phyloP scores from a whole-genome alignment of 2,329 filamentous ascomycete genomes.

The Cercospora zeina region DNA sequence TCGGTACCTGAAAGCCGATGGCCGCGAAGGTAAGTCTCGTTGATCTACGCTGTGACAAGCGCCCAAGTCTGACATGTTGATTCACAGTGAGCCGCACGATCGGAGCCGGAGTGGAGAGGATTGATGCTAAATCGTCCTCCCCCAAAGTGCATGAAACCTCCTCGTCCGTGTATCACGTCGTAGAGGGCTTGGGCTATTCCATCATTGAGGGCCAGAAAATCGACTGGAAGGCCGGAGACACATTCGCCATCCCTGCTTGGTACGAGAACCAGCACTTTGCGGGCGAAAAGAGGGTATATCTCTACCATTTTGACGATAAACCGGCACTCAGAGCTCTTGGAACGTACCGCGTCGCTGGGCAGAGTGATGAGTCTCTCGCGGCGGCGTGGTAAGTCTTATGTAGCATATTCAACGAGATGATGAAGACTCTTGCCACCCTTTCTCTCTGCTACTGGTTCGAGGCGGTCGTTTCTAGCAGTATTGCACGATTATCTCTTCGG shows the following conservation, averaged over 20 bases:
- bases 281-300: not conserved
- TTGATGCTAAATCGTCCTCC: not conserved
- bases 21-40: not conserved
- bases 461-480: no score
- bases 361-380: not conserved
- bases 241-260: conserved; percentile 58
- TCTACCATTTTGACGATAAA: not conserved
- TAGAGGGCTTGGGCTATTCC: conserved; percentile 50
- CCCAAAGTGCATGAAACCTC: conserved; percentile 50
- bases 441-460: no score
- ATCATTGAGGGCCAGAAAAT: conserved; percentile 44
- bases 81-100: not conserved
- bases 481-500: no score
- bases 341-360: not conserved
- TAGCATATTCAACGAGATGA: no score
- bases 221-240: conserved; percentile 55
- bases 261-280: conserved; percentile 41
- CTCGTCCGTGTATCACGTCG: conserved; percentile 57
- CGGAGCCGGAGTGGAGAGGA: not conserved
- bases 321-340: not conserved
- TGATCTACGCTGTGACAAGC: no score
- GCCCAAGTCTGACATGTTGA: not conserved
- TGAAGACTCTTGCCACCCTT: no score
- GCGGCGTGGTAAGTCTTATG: not conserved
- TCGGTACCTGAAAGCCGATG: not conserved